Base-by-base conservation (phyloP, 108 stramenopile genomes). In the Poteriospumella lacustris region DNA sequence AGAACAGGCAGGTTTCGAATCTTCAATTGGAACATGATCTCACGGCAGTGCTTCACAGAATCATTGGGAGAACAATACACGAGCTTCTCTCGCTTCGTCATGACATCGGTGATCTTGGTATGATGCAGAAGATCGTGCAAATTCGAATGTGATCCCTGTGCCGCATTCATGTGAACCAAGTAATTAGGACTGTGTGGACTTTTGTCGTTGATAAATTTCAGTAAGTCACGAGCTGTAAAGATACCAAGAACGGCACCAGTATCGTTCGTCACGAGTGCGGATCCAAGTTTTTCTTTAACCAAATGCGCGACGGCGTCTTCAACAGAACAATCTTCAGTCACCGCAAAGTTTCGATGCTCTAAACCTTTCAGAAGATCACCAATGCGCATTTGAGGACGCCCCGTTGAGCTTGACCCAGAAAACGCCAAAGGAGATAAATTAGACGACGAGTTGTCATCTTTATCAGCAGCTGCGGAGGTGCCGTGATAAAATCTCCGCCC, bases 1-100 rank as follows among this genome's bases (percentile, higher is more conserved):
- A 96, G 68, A 40, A 96, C 93, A 0, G 96, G 96, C 34, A 95
- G 83, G 76, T 92, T 93, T 78, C 95, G 91, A 36, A 96, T 92
- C 29, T 90, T 89, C 39, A 90, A 58, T 44, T 93, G 92, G 9
- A 89, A 89, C 92, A 94, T 94, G 76, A 94, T 86, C 2, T 88
- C 87, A 44, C 92, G 87, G 76, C 90, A 91, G 12, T 31, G 36
- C 70, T 42, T 36, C 36, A 38, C 33, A 5, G 70, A 33, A 24
- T 73, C 70, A 5, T 15, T 5, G 42, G 70, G 70, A 3, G 43
- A 52, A 38, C 70, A 73, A 38, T 52, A 73, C 3, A 73, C 33
- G 29, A 64, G 3, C 31, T 64, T 64, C 31, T 64, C 60, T 12
- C 60, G 60, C 3, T 24, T 3, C 29, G 60, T 64, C 60, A 64